Percentiles rank a stretch among this genome's conserved stretches.
phyloP scores from a whole-genome alignment of 805 yeast species.

The Metschnikowia borealis region DNA sequence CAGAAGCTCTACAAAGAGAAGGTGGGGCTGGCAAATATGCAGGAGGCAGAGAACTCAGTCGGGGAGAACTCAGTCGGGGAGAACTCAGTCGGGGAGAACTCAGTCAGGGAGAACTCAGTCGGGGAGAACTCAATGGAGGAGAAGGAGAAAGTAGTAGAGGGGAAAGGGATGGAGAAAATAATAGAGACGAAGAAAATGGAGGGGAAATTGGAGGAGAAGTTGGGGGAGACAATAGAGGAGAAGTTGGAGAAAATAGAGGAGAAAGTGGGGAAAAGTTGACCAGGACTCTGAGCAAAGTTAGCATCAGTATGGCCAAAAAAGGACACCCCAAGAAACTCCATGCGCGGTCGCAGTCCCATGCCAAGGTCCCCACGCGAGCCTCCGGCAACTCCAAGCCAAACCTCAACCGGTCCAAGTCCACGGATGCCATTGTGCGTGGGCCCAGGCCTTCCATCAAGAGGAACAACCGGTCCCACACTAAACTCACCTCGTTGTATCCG shows the following conservation, averaged over 20 bases:
- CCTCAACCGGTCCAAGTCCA: conserved; percentile 37
- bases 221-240: background rate
- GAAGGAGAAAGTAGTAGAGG: too few species aligned
- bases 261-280: background rate
- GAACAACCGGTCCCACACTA: conserved; percentile 36
- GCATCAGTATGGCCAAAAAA: conserved; percentile 1
- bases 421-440: conserved; percentile 34
- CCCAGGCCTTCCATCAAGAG: conserved; percentile 24
- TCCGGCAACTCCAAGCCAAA: conserved; percentile 20
- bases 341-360: conserved; percentile 15
- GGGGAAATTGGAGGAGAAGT: too few species aligned
- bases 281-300: background rate
- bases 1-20: too few species aligned
- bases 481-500: conserved; percentile 21
- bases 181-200: too few species aligned
- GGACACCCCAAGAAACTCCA: conserved; percentile 8
- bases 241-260: background rate
- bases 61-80: too few species aligned
- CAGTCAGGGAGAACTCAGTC: too few species aligned
- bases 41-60: too few species aligned
- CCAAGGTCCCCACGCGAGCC: conserved; percentile 10
- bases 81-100: too few species aligned
- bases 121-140: too few species aligned
- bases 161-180: too few species aligned
- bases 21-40: too few species aligned